Evolutionary conservation across 2,329 filamentous ascomycete genomes (phyloP).

Genomic region (Claviceps purpurea): DNA sequence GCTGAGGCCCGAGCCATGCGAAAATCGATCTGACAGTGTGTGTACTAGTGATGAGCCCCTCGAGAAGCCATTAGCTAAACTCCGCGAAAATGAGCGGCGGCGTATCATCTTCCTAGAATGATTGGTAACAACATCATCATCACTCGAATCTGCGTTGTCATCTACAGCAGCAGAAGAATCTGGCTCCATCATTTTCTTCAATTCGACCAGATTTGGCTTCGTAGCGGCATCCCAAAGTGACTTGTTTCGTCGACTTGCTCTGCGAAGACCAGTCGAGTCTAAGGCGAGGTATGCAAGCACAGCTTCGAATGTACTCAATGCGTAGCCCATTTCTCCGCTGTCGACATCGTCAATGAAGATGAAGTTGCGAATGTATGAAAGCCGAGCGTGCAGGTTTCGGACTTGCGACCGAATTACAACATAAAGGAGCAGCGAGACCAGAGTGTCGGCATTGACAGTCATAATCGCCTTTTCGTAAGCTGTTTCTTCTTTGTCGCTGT

Average conservation of each 20-base stretch:
- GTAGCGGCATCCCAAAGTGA: slow-evolving; percentile 77
- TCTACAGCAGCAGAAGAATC: slow-evolving; percentile 36
- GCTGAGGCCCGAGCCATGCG: slow-evolving; percentile 46
- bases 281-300: slow-evolving; percentile 77
- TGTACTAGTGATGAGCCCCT: slow-evolving; percentile 28
- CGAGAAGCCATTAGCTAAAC: slow-evolving; percentile 31
- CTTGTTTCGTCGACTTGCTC: slow-evolving; percentile 75
- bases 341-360: slow-evolving; percentile 98
- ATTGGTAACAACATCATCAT: slow-evolving; percentile 36
- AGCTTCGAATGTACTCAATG: slow-evolving; percentile 88
- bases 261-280: slow-evolving; percentile 69
- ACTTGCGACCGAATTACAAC: slow-evolving; percentile 88
- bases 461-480: slow-evolving; percentile 40
- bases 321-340: slow-evolving; percentile 90
- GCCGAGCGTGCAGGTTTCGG: slow-evolving; percentile 71
- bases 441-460: slow-evolving; percentile 69
- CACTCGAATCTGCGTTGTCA: slow-evolving; percentile 25
- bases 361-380: slow-evolving; percentile 94
- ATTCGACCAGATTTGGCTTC: slow-evolving; percentile 59
- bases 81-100: slow-evolving; percentile 34
- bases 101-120: slow-evolving; percentile 32
- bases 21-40: slow-evolving; percentile 36
- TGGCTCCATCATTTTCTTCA: slow-evolving; percentile 71
- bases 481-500: slow-evolving; percentile 15
- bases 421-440: slow-evolving; percentile 81